Conservation (phyloP, 2,329 filamentous ascomycete species). For the Arthrobotrys sinensis region DNA sequence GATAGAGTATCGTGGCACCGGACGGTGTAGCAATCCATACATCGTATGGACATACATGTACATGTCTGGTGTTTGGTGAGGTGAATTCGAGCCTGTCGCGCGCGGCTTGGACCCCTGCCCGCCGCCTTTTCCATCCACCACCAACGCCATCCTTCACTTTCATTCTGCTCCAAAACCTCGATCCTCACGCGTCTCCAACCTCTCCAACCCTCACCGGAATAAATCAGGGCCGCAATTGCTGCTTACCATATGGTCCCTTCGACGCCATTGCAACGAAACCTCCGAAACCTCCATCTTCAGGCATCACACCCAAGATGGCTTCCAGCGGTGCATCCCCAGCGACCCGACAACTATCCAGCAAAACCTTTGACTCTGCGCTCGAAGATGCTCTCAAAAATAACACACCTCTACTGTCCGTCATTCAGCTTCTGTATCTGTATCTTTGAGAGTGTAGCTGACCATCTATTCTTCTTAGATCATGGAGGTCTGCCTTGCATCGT, state of each 20-base stretch:
- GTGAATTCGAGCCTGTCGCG: not conserved
- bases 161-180: not conserved
- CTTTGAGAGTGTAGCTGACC: conserved; percentile 71
- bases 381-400: conserved; percentile 77
- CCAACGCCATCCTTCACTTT: not conserved
- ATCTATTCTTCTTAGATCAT: conserved; percentile 74
- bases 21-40: too few species aligned
- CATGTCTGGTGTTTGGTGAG: too few species aligned
- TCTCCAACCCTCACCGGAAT: conserved; percentile 1
- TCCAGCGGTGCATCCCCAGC: conserved; percentile 35
- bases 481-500: conserved; percentile 74
- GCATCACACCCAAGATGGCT: conserved; percentile 25
- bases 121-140: conserved; percentile 1
- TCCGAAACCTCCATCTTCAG: not conserved
- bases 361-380: conserved; percentile 57
- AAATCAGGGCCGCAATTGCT: not conserved
- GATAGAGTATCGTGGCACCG: too few species aligned
- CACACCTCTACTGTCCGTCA: conserved; percentile 81
- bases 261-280: not conserved
- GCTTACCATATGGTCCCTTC: not conserved
- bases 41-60: too few species aligned
- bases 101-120: conserved; percentile 4
- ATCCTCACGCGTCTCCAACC: conserved; percentile 6
- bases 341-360: conserved; percentile 47
- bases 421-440: conserved; percentile 41